These are phyloP conservation scores for Mycena sp. DNA, from an alignment of 1,284 basidiomycete species.

Conservation along the genomic window DNA sequence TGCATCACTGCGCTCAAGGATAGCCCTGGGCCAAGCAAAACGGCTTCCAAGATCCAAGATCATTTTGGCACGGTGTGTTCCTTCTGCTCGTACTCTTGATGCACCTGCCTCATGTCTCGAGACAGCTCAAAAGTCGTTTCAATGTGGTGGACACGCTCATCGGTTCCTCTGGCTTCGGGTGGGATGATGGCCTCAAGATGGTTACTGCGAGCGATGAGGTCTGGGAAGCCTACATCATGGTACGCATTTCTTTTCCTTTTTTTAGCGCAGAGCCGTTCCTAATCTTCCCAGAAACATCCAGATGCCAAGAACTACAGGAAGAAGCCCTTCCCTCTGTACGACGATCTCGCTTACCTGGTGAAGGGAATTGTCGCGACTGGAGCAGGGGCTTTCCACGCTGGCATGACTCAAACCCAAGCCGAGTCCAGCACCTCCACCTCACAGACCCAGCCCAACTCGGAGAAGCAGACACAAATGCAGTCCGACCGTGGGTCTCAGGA, in stretches of 20 bases:
- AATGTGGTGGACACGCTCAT: constrained; percentile 3
- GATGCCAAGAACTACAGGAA: neutral
- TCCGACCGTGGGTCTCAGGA: too few relatives aligned
- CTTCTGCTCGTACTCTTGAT: too few relatives aligned
- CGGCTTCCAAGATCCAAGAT: neutral
- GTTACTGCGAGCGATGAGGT: constrained; percentile 20
- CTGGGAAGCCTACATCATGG: constrained; percentile 14
- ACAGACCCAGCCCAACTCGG: neutral
- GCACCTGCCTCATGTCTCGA: too few relatives aligned
- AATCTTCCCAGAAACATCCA: constrained; percentile 2
- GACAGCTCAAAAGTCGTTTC: constrained; percentile 20
- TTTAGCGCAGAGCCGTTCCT: neutral
- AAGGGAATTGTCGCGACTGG: constrained; percentile 14
- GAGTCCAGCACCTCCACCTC: neutral
- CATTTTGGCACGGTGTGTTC: neutral
- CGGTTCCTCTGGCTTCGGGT: constrained; percentile 26
- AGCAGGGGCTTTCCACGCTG: too few relatives aligned
- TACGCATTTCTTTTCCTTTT: constrained; percentile 1
- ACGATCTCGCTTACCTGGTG: constrained; percentile 20
- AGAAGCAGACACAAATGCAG: too few relatives aligned
- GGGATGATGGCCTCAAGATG: constrained; percentile 27
- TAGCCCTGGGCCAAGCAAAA: neutral
- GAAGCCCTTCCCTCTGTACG: constrained; percentile 17
- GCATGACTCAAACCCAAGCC: neutral
- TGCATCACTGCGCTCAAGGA: neutral